phyloP scores from a whole-genome alignment of 2,329 filamentous ascomycete species.

The Ophiostoma fasciatum region DNA sequence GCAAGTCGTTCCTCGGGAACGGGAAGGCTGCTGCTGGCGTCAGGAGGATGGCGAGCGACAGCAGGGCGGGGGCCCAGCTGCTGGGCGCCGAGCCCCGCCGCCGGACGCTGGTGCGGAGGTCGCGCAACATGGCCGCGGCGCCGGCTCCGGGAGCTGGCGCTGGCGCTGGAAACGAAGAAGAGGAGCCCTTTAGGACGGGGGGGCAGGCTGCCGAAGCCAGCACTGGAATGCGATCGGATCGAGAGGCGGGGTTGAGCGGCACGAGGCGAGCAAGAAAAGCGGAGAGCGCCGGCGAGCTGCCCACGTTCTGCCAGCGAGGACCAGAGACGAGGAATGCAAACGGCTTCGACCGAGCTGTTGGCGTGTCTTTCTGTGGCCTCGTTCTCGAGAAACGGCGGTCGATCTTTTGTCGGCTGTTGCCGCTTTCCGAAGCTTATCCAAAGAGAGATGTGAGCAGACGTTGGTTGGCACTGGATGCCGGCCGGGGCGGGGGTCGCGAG shows the following conservation, averaged over 20 bases:
- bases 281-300: background rate
- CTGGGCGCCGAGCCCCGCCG: background rate
- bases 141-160: too few species aligned
- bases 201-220: too few species aligned
- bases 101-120: background rate
- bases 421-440: too few species aligned
- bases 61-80: background rate
- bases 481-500: too few species aligned
- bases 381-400: too few species aligned
- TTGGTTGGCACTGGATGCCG: too few species aligned
- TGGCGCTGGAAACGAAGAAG: too few species aligned
- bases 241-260: conserved; percentile 4
- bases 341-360: too few species aligned
- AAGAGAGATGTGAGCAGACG: too few species aligned
- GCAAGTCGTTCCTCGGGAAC: conserved; percentile 33
- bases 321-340: conserved; percentile 4
- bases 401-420: too few species aligned
- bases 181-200: too few species aligned
- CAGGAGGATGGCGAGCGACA: conserved; percentile 3
- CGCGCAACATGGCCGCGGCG: conserved; percentile 5
- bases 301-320: conserved; percentile 1
- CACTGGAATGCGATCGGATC: conserved; percentile 4
- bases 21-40: conserved; percentile 27
- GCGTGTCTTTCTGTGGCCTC: too few species aligned
- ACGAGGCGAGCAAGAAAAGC: background rate